Percentiles rank a stretch among this genome's conserved stretches.
Conservation (phyloP, 2,329 filamentous ascomycete species). For the Calonectria pseudoreteaudii region DNA sequence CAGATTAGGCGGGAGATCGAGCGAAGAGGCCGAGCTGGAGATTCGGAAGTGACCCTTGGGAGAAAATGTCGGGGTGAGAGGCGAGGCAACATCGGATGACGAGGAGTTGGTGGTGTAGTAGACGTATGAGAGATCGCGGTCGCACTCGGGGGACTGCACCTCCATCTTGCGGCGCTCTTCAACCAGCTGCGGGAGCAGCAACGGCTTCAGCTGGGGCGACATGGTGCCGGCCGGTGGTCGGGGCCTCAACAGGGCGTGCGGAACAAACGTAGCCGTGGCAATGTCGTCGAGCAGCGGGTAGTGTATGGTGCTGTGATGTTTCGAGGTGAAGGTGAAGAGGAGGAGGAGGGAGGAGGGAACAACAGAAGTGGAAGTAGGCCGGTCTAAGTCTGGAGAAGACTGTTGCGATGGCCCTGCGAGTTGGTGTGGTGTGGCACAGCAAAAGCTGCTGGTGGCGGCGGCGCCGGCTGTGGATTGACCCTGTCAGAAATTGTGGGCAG, state of each 20-base stretch:
- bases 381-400: conserved; percentile 38
- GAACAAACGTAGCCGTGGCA: conserved; percentile 32
- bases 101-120: conserved; percentile 66
- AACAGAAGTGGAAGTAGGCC: conserved; percentile 29
- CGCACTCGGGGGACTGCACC: conserved; percentile 49
- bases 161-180: conserved; percentile 59
- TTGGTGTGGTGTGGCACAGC: conserved; percentile 36
- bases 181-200: conserved; percentile 66
- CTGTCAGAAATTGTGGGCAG: conserved; percentile 25
- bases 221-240: conserved; percentile 49
- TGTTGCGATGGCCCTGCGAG: conserved; percentile 23
- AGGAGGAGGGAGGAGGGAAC: conserved; percentile 18
- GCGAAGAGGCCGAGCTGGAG: conserved; percentile 83
- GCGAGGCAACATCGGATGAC: conserved; percentile 76
- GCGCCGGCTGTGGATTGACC: conserved; percentile 33
- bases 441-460: conserved; percentile 37
- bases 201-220: conserved; percentile 64
- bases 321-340: conserved; percentile 8
- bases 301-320: conserved; percentile 7
- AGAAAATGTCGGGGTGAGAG: conserved; percentile 78
- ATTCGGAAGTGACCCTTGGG: conserved; percentile 72
- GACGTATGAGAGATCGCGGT: conserved; percentile 52
- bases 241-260: conserved; percentile 34
- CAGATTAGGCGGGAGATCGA: conserved; percentile 67
- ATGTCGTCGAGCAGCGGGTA: conserved; percentile 12